Evolutionary conservation across 257 asterid genomes (phyloP), one percentile per base, ranked within the genome.

Genomic region (Ligustrum vulgare): DNA sequence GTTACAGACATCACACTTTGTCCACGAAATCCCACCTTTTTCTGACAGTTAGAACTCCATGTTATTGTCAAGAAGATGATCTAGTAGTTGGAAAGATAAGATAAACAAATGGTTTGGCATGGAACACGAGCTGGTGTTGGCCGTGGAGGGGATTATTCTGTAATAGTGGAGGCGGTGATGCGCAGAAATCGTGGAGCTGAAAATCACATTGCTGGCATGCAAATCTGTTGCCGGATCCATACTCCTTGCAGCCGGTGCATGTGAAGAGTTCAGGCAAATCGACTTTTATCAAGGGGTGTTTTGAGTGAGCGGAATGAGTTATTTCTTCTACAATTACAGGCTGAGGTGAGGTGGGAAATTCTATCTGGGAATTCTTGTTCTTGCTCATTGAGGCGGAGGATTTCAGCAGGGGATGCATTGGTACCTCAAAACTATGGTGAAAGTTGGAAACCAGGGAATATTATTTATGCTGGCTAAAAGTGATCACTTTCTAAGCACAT

Each of bases 151-250:
- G 94, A 80, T 93, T 97, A 67, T 75, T 79, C 66, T 87, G 81
- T 35, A 91, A 81, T 45, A 81, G 16, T 0, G 89, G 92, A 12
- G 93, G 92, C 0, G 89, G 71, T 75, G 75, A 22, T 54, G 93
- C 92, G 69, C 98, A 93, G 74, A 93, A 93, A 8, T 81, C 84
- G 72, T 93, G 96, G 63, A 93, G 86, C 95, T 93, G 98, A 82
- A 88, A 93, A 23, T 81, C 88, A 64, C 98, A 93, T 32, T 88
- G 78, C 76, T 78, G 92, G 77, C 96, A 93, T 0, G 92, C 74
- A 58, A 78, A 91, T 72, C 98, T 84, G 71, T 82, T 87, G 45
- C 96, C 96, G 1, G 97, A 83, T 8, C 97, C 97, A 56, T 87
- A 90, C 72, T 93, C 97, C 73, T 87, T 93, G 74, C 98, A 93